phyloP scores from a whole-genome alignment of 1,139 yeast species.

The Diutina siamensis region DNA sequence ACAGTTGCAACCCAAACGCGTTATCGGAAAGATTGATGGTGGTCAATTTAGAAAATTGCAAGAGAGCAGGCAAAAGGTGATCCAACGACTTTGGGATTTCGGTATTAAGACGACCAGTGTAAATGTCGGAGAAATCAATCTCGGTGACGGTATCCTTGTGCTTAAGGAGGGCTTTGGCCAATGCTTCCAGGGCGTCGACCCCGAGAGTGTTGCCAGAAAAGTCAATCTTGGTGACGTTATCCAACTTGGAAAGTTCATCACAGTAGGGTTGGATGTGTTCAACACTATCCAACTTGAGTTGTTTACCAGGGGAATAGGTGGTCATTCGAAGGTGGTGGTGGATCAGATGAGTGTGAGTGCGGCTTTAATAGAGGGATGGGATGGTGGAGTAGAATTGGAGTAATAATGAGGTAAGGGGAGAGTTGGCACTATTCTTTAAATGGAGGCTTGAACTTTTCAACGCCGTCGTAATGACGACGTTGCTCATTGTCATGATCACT shows the following conservation, averaged over 20 bases:
- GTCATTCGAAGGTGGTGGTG: too few species aligned
- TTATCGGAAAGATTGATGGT: conserved; percentile 77
- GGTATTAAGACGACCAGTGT: conserved; percentile 87
- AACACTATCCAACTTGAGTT: conserved; percentile 59
- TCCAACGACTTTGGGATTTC: conserved; percentile 84
- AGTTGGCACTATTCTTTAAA: too few species aligned
- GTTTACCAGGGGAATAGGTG: conserved; percentile 39
- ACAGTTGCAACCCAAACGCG: conserved; percentile 93
- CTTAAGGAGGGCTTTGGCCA: conserved; percentile 49
- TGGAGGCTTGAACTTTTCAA: too few species aligned
- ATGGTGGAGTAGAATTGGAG: too few species aligned
- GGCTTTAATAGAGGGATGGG: too few species aligned
- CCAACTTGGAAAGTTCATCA: conserved; percentile 34
- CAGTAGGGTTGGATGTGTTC: conserved; percentile 64
- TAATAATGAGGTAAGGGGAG: too few species aligned
- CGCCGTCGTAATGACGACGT: too few species aligned
- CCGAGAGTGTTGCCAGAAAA: conserved; percentile 93
- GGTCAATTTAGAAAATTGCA: conserved; percentile 54
- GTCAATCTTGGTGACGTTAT: conserved; percentile 47
- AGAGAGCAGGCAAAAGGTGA: conserved; percentile 59
- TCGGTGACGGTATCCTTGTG: conserved; percentile 43
- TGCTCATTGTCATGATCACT: too few species aligned
- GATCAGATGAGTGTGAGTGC: neutral
- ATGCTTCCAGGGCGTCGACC: conserved; percentile 67
- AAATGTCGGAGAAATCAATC: conserved; percentile 80